Base-by-base conservation (phyloP, 2,329 filamentous ascomycete species). In the Ambrosiella xylebori region DNA sequence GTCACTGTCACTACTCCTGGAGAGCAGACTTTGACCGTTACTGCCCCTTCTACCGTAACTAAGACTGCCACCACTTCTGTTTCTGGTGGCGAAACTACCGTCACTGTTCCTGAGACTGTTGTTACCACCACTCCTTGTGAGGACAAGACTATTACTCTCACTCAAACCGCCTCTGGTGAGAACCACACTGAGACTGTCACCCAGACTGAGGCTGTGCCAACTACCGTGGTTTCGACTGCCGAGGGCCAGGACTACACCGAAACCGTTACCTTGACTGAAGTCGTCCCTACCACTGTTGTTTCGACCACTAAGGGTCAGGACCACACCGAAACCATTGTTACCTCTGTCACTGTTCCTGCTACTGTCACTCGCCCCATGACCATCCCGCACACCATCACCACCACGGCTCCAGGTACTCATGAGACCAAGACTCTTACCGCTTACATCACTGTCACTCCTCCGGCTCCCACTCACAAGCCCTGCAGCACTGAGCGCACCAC, bases 141-240 rank as follows among this genome's bases (percentile, higher is more conserved):
- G 37, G 56, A 51, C 17, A 15, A 57, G 15, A 54, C 59, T 13
- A 36, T 52, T 2, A 58, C 49, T 13, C 17, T 45, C 35, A 39
- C 50, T 38, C 19, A 45, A 17, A 53, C 38, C 7, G 57, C 37
- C 17, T 63, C 68, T 37, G 68, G 68, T 56, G 56, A 70, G 27
- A 70, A 69, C 35, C 63, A 71, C 52, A 57, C 71, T 38, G 72
- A 68, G 49, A 73, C 69, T 59, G 59, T 71, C 41, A 70, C 67
- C 54, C 70, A 68, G 19, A 59, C 63, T 13, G 60, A 66, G 49
- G 59, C 64, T 2, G 62, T 66, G 52, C 63, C 71, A n/a, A 71
- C 67, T 44, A 72, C 66, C 19, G 72, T 69, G 52, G 67, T 65
- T 59, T 70, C 68, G 63, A 61, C 66, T 39, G 66, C 65, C 41